These are phyloP conservation scores for Scleroderma citrinum DNA, from an alignment of 768 basidiomycete genomes.

Conservation along the genomic window DNA sequence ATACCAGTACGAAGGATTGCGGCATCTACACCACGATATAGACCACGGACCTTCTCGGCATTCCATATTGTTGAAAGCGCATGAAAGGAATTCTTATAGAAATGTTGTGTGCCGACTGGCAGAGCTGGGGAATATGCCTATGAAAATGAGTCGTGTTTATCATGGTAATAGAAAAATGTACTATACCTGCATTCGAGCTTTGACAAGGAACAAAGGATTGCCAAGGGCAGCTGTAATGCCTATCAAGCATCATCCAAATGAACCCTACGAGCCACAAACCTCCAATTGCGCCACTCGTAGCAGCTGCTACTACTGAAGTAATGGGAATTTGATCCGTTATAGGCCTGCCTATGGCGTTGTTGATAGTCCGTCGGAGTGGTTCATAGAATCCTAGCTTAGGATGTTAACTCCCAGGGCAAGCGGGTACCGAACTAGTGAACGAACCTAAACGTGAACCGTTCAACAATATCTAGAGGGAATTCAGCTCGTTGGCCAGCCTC, in stretches of 20 bases:
- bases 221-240: slow-evolving; percentile 57
- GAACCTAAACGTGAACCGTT: slow-evolving; percentile 87
- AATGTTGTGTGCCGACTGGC: slow-evolving; percentile 91
- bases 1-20: slow-evolving; percentile 91
- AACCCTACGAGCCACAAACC: slow-evolving; percentile 37
- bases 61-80: slow-evolving; percentile 76
- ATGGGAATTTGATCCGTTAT: slow-evolving; percentile 61
- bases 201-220: slow-evolving; percentile 91
- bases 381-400: slow-evolving; percentile 83
- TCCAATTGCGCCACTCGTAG: slow-evolving; percentile 85
- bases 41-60: slow-evolving; percentile 72
- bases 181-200: slow-evolving; percentile 99
- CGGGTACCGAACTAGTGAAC: background rate
- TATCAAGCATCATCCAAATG: background rate
- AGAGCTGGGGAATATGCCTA: slow-evolving; percentile 92
- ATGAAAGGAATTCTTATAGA: slow-evolving; percentile 81
- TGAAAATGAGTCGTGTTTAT: background rate
- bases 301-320: slow-evolving; percentile 83
- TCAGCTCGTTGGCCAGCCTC: slow-evolving; percentile 2
- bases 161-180: background rate
- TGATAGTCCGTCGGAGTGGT: slow-evolving; percentile 71
- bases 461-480: slow-evolving; percentile 61
- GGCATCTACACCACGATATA: slow-evolving; percentile 88
- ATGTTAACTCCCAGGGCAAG: slow-evolving; percentile 12
- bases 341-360: slow-evolving; percentile 58